Conservation (phyloP, 768 basidiomycete genomes). For the Tulasnella sp. region DNA sequence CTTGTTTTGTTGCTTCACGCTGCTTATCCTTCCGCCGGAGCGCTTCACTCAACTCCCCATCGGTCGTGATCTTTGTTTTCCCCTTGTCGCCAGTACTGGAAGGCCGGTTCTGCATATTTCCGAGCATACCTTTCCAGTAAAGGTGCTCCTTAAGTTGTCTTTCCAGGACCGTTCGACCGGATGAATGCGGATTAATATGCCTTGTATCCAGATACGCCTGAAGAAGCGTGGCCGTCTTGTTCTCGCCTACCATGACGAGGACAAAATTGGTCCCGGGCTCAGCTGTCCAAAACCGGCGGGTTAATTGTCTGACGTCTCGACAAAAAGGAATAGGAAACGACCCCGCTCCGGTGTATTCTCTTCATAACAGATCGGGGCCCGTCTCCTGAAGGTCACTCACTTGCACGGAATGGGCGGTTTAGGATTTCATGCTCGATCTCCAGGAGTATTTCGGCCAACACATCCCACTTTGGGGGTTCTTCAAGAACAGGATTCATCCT, state of each 20-base stretch:
- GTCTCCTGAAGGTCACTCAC: conserved; percentile 21
- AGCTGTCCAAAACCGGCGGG: conserved; percentile 19
- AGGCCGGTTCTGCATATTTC: not conserved
- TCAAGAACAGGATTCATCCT: conserved; percentile 80
- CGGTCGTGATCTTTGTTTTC: conserved; percentile 20
- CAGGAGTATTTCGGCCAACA: conserved; percentile 70
- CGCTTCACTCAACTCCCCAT: conserved; percentile 49
- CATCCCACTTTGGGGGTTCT: conserved; percentile 88
- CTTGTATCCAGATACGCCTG: conserved; percentile 67
- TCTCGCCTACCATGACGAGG: conserved; percentile 79
- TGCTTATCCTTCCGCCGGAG: conserved; percentile 64
- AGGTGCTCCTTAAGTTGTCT: conserved; percentile 58
- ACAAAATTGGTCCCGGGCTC: conserved; percentile 56
- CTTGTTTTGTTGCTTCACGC: conserved; percentile 35
- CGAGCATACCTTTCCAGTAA: conserved; percentile 60
- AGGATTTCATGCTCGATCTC: conserved; percentile 81
- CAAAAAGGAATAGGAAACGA: conserved; percentile 16
- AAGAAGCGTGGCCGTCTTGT: conserved; percentile 57
- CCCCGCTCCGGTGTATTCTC: too few species aligned
- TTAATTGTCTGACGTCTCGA: conserved; percentile 22
- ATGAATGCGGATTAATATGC: conserved; percentile 35
- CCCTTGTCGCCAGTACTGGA: conserved; percentile 21
- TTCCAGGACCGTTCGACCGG: conserved; percentile 70
- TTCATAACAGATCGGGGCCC: too few species aligned
- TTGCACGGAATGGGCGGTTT: conserved; percentile 17